Base-by-base conservation (phyloP, 1,284 basidiomycete genomes). In the Ustilago crameri region DNA sequence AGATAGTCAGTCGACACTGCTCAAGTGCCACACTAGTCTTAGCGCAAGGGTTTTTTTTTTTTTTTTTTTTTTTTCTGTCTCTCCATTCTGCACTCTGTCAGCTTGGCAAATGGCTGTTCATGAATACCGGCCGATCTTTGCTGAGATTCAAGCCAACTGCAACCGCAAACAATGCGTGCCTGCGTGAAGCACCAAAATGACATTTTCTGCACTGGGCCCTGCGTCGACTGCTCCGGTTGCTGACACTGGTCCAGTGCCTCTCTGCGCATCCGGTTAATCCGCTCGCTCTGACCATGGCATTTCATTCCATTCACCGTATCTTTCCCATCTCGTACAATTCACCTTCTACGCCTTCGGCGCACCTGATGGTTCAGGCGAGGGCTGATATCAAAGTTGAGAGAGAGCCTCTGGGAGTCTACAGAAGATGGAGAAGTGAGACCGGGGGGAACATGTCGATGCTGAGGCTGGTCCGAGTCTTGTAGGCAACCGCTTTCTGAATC, bases 211-310 rank as follows among this genome's bases (percentile, higher is more conserved):
- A 12, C 30, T 5, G 32, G 22, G 27, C 45, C 45, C 44, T 45
- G 44, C 44, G 32, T 45, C 7, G 5, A 9, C 17, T n/a, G 17
- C 10, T n/a, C n/a, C n/a, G n/a, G n/a, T n/a, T n/a, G n/a, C 24
- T 18, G 30, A 34, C 45, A 47, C 45, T 47, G 45, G 18, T 47
- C 45, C n/a, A 35, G 45, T 47, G 45, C 45, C 27, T 45, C 3
- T 27, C 38, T 9, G 3, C 38, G 5, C 30, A 7, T 30, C 30
- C 30, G 30, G 30, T 30, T 12, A 30, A 30, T 30, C 30, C 30
- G 30, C 12, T 30, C 12, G 30, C 30, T 30, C 12, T 30, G 7
- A 30, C 7, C 30, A 30, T 30, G 30, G 30, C 5, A 7, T 5
- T 5, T 12, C 12, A 7, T 30, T 12, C 30, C 30, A 30, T 30